Evolutionary conservation across 2,329 filamentous ascomycete genomes (phyloP).

Genomic region (Apiospora rasikravindrae): DNA sequence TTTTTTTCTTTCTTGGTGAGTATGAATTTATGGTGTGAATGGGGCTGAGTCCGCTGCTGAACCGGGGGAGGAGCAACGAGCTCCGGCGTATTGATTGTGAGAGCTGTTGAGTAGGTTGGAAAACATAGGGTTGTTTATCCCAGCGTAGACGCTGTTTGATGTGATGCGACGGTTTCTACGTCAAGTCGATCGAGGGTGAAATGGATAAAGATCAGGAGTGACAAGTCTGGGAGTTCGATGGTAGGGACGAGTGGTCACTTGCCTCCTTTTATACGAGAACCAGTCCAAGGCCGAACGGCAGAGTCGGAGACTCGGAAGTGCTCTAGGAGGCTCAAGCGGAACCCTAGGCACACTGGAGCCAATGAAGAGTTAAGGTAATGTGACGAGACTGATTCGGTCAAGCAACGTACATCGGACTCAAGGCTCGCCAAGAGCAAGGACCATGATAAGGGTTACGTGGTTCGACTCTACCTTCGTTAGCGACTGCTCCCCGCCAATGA

Average conservation of each 20-base stretch:
- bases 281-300: not conserved
- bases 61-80: slow-evolving; percentile 90
- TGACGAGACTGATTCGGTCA: slow-evolving; percentile 4
- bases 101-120: slow-evolving; percentile 95
- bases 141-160: slow-evolving; percentile 2
- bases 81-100: slow-evolving; percentile 96
- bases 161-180: not conserved
- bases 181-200: not conserved
- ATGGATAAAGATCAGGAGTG: not conserved
- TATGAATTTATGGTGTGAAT: slow-evolving; percentile 58
- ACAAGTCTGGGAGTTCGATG: not conserved
- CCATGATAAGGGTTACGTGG: slow-evolving; percentile 16
- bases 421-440: not conserved
- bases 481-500: slow-evolving; percentile 4
- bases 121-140: slow-evolving; percentile 68
- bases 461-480: slow-evolving; percentile 2
- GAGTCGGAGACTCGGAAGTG: not conserved
- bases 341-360: not conserved
- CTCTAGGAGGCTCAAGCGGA: slow-evolving; percentile 7
- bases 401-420: not conserved
- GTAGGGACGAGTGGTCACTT: not conserved
- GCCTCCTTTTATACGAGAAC: slow-evolving; percentile 1
- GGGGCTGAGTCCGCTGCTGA: slow-evolving; percentile 72
- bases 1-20: slow-evolving; percentile 30
- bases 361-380: not conserved